Percentiles rank a stretch among this genome's conserved stretches.
phyloP scores from a whole-genome alignment of 208 protist genomes.

The Spongospora subterranea region DNA sequence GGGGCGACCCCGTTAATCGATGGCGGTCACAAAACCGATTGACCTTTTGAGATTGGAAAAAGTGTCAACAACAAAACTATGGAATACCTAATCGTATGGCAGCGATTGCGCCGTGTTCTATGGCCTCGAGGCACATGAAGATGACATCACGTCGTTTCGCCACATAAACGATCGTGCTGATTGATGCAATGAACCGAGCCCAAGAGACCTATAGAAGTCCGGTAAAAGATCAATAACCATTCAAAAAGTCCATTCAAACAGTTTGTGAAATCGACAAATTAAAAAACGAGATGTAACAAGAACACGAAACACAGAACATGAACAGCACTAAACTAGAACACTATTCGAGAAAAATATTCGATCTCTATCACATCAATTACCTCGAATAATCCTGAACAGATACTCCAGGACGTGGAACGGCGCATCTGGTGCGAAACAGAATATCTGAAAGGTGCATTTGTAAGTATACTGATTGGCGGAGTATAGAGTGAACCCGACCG shows the following conservation, averaged over 20 bases:
- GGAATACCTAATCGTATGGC: neutral
- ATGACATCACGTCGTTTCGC: conserved; percentile 19
- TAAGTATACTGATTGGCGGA: too few relatives aligned
- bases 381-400: conserved; percentile 28
- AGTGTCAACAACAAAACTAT: neutral
- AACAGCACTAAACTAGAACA: too few relatives aligned
- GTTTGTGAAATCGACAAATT: too few relatives aligned
- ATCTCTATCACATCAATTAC: neutral
- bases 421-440: neutral
- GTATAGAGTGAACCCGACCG: too few relatives aligned
- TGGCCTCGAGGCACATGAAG: conserved; percentile 52
- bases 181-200: conserved; percentile 33
- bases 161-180: conserved; percentile 51
- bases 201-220: neutral
- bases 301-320: too few relatives aligned
- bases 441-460: too few relatives aligned
- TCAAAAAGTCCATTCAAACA: too few relatives aligned
- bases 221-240: neutral
- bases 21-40: neutral
- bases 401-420: neutral
- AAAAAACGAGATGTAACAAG: too few relatives aligned
- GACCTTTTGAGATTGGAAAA: neutral
- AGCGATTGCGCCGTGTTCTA: conserved; percentile 33
- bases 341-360: too few relatives aligned
- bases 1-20: neutral